phyloP scores from a whole-genome alignment of 2,329 filamentous ascomycete species.

The Paecilomyces sp. region DNA sequence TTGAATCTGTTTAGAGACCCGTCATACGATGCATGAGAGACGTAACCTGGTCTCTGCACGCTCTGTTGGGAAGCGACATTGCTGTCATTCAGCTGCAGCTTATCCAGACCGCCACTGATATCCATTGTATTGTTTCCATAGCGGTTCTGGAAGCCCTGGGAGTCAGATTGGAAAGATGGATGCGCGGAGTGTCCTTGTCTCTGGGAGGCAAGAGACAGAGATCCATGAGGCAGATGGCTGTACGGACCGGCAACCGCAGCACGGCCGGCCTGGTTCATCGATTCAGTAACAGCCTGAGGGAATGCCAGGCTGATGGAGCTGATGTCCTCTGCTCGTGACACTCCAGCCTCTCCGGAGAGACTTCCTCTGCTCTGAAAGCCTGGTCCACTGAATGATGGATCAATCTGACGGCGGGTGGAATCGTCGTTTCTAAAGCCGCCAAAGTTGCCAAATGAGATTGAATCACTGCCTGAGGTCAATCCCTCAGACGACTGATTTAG shows the following conservation, averaged over 20 bases:
- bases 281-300: constrained; percentile 20
- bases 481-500: constrained; percentile 24
- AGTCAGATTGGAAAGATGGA: constrained; percentile 33
- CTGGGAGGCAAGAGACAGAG: constrained; percentile 23
- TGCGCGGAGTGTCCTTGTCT: constrained; percentile 30
- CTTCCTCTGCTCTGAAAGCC: constrained; percentile 24
- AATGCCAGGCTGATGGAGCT: constrained; percentile 20
- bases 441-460: constrained; percentile 22
- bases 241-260: constrained; percentile 18
- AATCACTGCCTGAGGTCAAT: constrained; percentile 25
- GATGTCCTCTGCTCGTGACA: constrained; percentile 21
- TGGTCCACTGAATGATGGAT: constrained; percentile 21
- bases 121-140: constrained; percentile 22
- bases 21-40: constrained; percentile 37
- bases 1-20: constrained; percentile 38
- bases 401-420: constrained; percentile 22
- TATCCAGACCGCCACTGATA: constrained; percentile 22
- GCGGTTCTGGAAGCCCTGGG: constrained; percentile 24
- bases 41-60: constrained; percentile 20
- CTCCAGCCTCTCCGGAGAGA: constrained; percentile 19
- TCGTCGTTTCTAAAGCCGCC: constrained; percentile 26
- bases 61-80: constrained; percentile 25
- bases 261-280: constrained; percentile 16
- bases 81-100: constrained; percentile 27
- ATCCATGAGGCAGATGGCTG: constrained; percentile 28